Conservation (phyloP, 1,284 basidiomycete genomes). For the Mycena citricolor region DNA sequence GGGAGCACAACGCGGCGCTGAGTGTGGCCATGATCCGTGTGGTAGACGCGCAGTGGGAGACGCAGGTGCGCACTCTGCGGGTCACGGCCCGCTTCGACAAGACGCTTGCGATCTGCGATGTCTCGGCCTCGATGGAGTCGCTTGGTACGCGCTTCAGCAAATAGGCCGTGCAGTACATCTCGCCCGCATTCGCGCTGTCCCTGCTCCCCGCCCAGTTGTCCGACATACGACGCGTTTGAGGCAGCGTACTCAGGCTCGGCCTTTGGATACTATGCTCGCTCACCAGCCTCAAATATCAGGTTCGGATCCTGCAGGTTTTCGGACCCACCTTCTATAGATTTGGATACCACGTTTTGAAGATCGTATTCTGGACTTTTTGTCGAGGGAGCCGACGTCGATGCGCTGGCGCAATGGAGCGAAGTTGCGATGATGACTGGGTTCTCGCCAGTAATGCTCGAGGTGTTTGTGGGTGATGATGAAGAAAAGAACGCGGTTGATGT, state of each 20-base stretch:
- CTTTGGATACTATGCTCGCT: too few species aligned
- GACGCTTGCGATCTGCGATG: slow-evolving; percentile 69
- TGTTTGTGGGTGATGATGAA: slow-evolving; percentile 61
- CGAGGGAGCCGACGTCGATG: slow-evolving; percentile 41
- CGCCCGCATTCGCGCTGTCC: slow-evolving; percentile 62
- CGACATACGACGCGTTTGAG: too few species aligned
- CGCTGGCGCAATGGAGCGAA: slow-evolving; percentile 50
- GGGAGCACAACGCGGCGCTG: slow-evolving; percentile 29
- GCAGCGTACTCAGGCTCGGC: too few species aligned
- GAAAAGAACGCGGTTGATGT: too few species aligned
- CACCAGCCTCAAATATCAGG: too few species aligned
- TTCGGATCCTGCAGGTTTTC: too few species aligned
- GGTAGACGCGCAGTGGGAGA: slow-evolving; percentile 64
- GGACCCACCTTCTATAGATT: too few species aligned
- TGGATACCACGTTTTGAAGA: slow-evolving; percentile 68
- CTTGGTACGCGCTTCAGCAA: slow-evolving; percentile 19
- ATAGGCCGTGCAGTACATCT: slow-evolving; percentile 43
- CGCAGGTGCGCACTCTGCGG: slow-evolving; percentile 51
- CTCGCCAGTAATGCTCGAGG: slow-evolving; percentile 66
- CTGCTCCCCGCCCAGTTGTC: slow-evolving; percentile 64
- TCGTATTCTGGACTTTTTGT: slow-evolving; percentile 65
- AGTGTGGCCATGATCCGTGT: slow-evolving; percentile 41
- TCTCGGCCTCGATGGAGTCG: slow-evolving; percentile 69
- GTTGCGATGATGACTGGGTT: slow-evolving; percentile 70
- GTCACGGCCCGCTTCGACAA: slow-evolving; percentile 58